Conservation (phyloP, 2,329 filamentous ascomycete genomes). For the Capronia coronata region DNA sequence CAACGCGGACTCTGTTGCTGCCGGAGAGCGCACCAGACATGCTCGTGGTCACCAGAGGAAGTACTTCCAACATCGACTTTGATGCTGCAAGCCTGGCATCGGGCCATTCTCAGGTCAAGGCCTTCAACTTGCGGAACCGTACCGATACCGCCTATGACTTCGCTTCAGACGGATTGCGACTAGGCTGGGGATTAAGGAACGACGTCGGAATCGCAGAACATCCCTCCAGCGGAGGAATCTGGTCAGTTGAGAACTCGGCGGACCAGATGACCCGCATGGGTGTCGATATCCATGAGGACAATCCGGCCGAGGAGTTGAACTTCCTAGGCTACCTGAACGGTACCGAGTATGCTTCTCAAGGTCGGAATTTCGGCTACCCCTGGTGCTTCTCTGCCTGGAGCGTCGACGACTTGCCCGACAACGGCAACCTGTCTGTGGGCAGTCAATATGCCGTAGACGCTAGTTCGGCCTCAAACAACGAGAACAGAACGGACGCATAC, state of each 20-base stretch:
- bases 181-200: slow-evolving; percentile 66
- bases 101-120: slow-evolving; percentile 62
- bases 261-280: slow-evolving; percentile 56
- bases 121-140: slow-evolving; percentile 48
- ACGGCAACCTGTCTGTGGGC: slow-evolving; percentile 40
- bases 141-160: slow-evolving; percentile 40
- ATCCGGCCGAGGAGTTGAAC: slow-evolving; percentile 69
- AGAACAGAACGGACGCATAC: slow-evolving; percentile 41
- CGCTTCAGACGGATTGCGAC: slow-evolving; percentile 46
- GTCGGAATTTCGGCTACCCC: slow-evolving; percentile 61
- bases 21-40: slow-evolving; percentile 50
- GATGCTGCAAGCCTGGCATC: slow-evolving; percentile 46
- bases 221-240: slow-evolving; percentile 45
- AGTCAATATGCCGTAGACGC: slow-evolving; percentile 45
- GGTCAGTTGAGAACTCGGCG: slow-evolving; percentile 62
- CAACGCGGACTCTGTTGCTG: slow-evolving; percentile 60
- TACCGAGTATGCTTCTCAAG: slow-evolving; percentile 39
- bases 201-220: slow-evolving; percentile 60
- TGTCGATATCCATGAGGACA: slow-evolving; percentile 59
- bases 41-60: slow-evolving; percentile 62
- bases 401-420: slow-evolving; percentile 45
- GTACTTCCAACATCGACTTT: slow-evolving; percentile 56
- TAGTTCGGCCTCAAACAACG: slow-evolving; percentile 38
- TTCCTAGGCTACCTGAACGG: slow-evolving; percentile 58
- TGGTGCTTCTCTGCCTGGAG: slow-evolving; percentile 63